These are phyloP conservation scores for Hippophae tibetana DNA, from an alignment of 306 rosid genomes.

Conservation along the genomic window DNA sequence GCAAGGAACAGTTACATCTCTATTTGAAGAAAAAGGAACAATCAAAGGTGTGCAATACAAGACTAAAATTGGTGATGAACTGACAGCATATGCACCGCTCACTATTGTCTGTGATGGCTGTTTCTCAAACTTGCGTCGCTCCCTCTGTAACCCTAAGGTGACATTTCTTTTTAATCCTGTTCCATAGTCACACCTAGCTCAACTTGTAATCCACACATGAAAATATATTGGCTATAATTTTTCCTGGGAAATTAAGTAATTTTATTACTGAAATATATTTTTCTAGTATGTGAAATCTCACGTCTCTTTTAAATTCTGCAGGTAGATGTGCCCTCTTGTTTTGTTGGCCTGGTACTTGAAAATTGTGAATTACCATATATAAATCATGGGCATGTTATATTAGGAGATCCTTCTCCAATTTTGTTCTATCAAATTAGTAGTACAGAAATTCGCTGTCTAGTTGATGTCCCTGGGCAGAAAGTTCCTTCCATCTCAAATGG, in stretches of 20 bases:
- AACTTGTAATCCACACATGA: slow-evolving; percentile 4
- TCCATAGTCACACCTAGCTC: slow-evolving; percentile 2
- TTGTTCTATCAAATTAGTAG: slow-evolving; percentile 87
- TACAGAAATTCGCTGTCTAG: slow-evolving; percentile 88
- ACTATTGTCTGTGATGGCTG: slow-evolving; percentile 95
- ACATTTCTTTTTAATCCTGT: slow-evolving; percentile 14
- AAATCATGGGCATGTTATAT: slow-evolving; percentile 79
- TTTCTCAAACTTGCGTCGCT: slow-evolving; percentile 87
- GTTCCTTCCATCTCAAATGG: slow-evolving; percentile 91
- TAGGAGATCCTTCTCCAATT: slow-evolving; percentile 91
- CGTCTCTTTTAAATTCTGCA: slow-evolving; percentile 24
- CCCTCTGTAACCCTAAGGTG: slow-evolving; percentile 85
- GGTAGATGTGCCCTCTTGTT: slow-evolving; percentile 92
- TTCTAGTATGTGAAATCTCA: slow-evolving; percentile 9
- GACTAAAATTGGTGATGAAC: slow-evolving; percentile 55
- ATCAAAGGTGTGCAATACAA: slow-evolving; percentile 83
- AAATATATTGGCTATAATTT: not conserved
- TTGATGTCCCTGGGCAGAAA: slow-evolving; percentile 91
- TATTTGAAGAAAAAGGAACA: slow-evolving; percentile 73
- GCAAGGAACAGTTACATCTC: slow-evolving; percentile 89
- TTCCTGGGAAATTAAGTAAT: not conserved
- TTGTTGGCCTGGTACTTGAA: slow-evolving; percentile 77
- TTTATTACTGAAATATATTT: not conserved
- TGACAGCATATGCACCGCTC: slow-evolving; percentile 66
- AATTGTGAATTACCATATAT: slow-evolving; percentile 85